Conservation (phyloP, 2,329 filamentous ascomycete species). For the Lachnellula hyalina region DNA sequence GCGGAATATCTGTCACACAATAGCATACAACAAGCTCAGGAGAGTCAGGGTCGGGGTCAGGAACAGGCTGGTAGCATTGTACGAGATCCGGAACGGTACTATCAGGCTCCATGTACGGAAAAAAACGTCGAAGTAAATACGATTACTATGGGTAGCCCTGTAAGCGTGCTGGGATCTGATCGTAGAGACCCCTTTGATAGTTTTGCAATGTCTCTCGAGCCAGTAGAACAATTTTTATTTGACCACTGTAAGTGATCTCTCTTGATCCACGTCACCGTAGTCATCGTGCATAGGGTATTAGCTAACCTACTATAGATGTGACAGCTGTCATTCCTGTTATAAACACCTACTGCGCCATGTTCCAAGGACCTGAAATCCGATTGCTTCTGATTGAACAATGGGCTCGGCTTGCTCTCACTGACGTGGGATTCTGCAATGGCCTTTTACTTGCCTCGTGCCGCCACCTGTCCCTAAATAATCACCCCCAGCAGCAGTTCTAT, state of each 20-base stretch:
- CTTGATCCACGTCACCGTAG: no score
- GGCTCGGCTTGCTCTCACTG: neutral
- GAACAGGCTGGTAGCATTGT: no score
- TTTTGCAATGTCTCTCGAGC: constrained; percentile 19
- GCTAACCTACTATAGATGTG: neutral
- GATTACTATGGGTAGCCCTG: constrained; percentile 39
- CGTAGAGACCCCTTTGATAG: neutral
- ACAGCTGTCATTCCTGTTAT: neutral
- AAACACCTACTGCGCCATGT: neutral
- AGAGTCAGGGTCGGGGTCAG: no score
- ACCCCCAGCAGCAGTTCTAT: neutral
- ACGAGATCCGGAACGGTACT: no score
- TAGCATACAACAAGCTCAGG: no score
- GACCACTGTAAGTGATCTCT: constrained; percentile 50
- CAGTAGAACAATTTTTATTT: constrained; percentile 39
- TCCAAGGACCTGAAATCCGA: neutral
- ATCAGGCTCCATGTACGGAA: neutral
- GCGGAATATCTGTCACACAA: no score
- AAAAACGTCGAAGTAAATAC: neutral
- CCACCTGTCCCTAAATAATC: neutral
- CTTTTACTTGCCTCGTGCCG: neutral
- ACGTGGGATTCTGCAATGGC: neutral
- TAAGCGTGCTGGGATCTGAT: constrained; percentile 29
- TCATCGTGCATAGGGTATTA: no score
- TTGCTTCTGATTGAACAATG: neutral